These are phyloP conservation scores for Populus hybrid DNA, from an alignment of 441 rosid genomes.

Conservation along the genomic window DNA sequence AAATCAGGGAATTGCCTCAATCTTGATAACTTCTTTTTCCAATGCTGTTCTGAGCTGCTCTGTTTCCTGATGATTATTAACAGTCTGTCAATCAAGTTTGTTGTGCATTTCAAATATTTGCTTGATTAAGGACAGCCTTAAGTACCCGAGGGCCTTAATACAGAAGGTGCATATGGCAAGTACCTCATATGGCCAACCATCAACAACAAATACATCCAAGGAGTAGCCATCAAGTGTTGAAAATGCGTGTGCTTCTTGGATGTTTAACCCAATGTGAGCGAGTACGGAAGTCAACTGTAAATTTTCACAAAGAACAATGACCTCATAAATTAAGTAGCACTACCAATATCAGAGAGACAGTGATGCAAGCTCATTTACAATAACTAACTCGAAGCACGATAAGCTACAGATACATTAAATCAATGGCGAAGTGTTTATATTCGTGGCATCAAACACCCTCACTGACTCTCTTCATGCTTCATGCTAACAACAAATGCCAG, in stretches of 20 bases:
- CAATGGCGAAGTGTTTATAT: neutral
- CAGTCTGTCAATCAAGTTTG: constrained; percentile 19
- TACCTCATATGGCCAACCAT: constrained; percentile 97
- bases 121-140: constrained; percentile 1
- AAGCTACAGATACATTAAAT: neutral
- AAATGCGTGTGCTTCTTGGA: constrained; percentile 95
- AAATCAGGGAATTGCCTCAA: constrained; percentile 52
- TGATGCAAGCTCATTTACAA: neutral
- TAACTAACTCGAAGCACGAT: neutral
- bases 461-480: neutral
- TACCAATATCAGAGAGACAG: neutral
- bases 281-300: constrained; percentile 80
- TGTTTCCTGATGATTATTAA: constrained; percentile 53
- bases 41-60: constrained; percentile 67
- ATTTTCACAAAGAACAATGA: constrained; percentile 23
- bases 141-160: neutral
- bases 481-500: neutral
- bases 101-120: constrained; percentile 10
- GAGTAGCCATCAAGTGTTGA: constrained; percentile 90
- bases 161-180: neutral
- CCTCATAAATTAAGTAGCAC: constrained; percentile 17
- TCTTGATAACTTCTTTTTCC: constrained; percentile 61
- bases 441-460: neutral
- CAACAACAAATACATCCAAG: constrained; percentile 93
- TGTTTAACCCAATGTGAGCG: constrained; percentile 82